phyloP scores from a whole-genome alignment of 2,329 filamentous ascomycete species.

The Trichophyton benhamiae region DNA sequence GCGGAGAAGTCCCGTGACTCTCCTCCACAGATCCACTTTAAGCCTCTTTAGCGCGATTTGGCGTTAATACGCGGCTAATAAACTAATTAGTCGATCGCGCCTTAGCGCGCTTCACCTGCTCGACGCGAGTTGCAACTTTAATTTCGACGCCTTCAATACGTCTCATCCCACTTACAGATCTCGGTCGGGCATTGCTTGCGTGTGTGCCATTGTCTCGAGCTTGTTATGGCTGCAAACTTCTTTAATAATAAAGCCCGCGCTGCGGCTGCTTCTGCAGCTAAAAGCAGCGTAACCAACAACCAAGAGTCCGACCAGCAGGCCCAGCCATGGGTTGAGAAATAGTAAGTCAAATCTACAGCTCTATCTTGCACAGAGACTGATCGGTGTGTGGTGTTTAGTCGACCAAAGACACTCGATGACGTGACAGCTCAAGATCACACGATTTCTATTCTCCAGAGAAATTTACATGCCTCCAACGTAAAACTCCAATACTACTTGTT shows the following conservation, averaged over 20 bases:
- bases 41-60: not conserved
- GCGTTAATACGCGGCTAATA: not conserved
- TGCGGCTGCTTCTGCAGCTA: constrained; percentile 53
- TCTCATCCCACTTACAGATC: not conserved
- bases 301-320: constrained; percentile 47
- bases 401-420: constrained; percentile 85
- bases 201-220: not conserved
- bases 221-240: constrained; percentile 60
- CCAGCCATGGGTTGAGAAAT: constrained; percentile 99
- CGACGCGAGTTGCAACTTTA: not conserved
- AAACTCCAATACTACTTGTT: not conserved
- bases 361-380: constrained; percentile 4
- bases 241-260: constrained; percentile 88
- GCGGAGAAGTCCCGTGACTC: not conserved
- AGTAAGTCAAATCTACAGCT: constrained; percentile 42
- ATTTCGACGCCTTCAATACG: not conserved
- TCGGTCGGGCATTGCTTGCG: too few species aligned
- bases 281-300: constrained; percentile 52
- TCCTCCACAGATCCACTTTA: not conserved
- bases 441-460: constrained; percentile 80
- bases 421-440: constrained; percentile 97
- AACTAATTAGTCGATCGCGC: not conserved
- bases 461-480: constrained; percentile 86
- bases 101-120: not conserved
- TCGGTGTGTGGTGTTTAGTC: constrained; percentile 41